Conservation (phyloP, 148 eudicot genomes). For the Arctostaphylos glauca region DNA sequence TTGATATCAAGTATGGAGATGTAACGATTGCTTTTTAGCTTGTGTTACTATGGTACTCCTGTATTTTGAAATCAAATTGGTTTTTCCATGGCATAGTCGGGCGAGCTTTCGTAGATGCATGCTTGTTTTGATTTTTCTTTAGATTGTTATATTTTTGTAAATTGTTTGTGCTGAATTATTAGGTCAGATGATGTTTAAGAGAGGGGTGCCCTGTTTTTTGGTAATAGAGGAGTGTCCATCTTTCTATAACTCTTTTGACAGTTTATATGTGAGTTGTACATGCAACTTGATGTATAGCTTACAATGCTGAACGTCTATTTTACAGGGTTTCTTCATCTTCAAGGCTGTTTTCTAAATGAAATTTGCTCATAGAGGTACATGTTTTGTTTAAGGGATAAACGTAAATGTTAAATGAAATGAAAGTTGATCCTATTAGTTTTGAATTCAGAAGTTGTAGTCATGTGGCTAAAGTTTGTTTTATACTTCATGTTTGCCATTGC, state of each 20-base stretch:
- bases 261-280: not conserved
- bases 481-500: not conserved
- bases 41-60: not conserved
- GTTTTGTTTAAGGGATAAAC: not conserved
- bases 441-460: no score
- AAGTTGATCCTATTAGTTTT: no score
- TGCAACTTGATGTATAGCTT: not conserved
- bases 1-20: not conserved
- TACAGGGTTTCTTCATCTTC: not conserved
- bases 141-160: not conserved
- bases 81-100: not conserved
- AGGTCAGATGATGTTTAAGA: not conserved
- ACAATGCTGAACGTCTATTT: not conserved
- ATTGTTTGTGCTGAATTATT: not conserved
- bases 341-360: not conserved
- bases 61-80: not conserved
- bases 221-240: not conserved
- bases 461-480: no score
- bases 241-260: not conserved
- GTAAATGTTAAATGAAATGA: not conserved
- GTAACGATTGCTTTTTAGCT: not conserved
- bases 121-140: not conserved
- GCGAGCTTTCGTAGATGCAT: not conserved
- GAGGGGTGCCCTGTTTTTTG: not conserved
- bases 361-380: not conserved